Conservation (phyloP, 2,329 filamentous ascomycete genomes). For the Truncatella angustata region DNA sequence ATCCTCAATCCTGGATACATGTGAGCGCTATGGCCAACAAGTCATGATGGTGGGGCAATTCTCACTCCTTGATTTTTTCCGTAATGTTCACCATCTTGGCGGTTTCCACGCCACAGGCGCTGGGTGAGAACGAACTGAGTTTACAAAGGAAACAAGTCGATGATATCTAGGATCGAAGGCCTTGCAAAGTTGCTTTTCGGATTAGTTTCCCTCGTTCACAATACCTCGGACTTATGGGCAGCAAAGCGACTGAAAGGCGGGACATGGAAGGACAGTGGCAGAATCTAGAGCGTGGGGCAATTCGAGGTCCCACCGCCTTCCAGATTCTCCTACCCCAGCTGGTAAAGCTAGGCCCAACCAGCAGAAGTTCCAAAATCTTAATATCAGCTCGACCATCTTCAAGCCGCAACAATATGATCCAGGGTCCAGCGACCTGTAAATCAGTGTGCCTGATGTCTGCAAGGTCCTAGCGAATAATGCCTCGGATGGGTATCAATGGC, state of each 20-base stretch:
- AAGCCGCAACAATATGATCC: no score
- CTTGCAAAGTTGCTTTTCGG: no score
- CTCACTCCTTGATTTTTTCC: slow-evolving; percentile 99
- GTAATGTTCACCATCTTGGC: slow-evolving; percentile 95
- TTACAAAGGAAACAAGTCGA: no score
- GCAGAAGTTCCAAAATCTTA: no score
- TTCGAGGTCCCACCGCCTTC: slow-evolving; percentile 1
- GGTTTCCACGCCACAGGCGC: slow-evolving; percentile 11
- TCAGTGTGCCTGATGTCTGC: no score
- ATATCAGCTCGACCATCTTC: no score
- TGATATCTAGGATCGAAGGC: no score
- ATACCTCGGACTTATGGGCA: neutral
- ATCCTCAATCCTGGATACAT: slow-evolving; percentile 80
- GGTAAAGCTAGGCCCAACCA: neutral
- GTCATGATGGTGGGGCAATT: neutral
- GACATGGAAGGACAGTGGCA: slow-evolving; percentile 1
- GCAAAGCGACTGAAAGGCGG: neutral
- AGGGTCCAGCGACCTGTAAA: no score
- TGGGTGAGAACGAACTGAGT: neutral
- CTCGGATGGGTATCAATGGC: no score
- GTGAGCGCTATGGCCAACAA: slow-evolving; percentile 20
- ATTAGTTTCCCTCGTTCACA: no score
- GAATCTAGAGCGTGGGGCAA: slow-evolving; percentile 10
- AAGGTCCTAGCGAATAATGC: no score
- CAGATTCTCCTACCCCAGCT: neutral